Base-by-base conservation (phyloP, 73 alveolate genomes). In the Uronychia binucleata region DNA sequence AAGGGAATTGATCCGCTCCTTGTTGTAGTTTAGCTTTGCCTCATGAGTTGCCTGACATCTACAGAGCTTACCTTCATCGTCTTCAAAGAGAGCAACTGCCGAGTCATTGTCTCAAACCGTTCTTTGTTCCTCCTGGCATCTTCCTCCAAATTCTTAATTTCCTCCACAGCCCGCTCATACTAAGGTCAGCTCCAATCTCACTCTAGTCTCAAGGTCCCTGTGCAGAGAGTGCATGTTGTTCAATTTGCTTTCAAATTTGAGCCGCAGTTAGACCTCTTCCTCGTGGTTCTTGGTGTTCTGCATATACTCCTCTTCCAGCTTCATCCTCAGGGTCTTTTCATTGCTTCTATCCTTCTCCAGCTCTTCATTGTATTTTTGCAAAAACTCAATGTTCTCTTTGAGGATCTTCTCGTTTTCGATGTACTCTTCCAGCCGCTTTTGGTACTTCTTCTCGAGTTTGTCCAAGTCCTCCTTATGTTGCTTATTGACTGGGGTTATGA, bases 191-290 rank as follows among this genome's bases (percentile, higher is more conserved):
- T 25, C 5, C 78, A 1, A 26, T 5, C 13, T 60, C 26, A 60
- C 78, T 60, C 85, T 75, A 0, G 91, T 84, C 30, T 76, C 85
- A 19, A 84, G 46, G 30, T 84, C 91, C 28, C 91, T 34, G 85
- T 84, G 85, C 0, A 76, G 28, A 19, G 86, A 76, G 33, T 84
- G 91, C 91, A 84, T 84, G 31, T 75, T 76, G 33, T 84, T 84
- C 0, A 84, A 35, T 80, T 84, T 84, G 30, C 83, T 26, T 34
- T 89, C 95, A 58, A 89, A 89, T 59, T 78, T 58, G 14, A 89
- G 84, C 30, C 95, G 29, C 83, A 89, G 80, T 35, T 75, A 82
- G 59, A 89, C 92, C 74, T 89, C 95, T 57, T 89, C 90, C 67
- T 89, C 95, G 74, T 89, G 95, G 34, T 84, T 84, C 58, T 84